These are phyloP conservation scores for Fusarium phyllophilum DNA, from an alignment of 2,329 filamentous ascomycete genomes.

Conservation along the genomic window DNA sequence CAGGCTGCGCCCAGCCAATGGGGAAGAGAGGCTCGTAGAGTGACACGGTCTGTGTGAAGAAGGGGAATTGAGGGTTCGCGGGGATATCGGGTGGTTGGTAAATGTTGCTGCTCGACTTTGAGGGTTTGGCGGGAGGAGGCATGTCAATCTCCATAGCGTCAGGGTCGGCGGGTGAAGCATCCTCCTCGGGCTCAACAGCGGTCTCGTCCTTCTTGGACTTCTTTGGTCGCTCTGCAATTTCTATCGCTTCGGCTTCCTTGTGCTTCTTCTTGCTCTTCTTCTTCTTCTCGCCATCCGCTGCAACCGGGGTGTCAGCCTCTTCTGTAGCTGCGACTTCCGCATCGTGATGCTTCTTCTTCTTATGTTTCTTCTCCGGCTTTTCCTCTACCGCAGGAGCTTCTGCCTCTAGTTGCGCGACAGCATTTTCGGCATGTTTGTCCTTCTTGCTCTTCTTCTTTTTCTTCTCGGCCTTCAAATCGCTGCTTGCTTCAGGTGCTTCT, in stretches of 20 bases:
- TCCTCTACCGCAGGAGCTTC: constrained; percentile 23
- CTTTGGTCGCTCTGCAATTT: constrained; percentile 41
- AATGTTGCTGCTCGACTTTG: constrained; percentile 46
- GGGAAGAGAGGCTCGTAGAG: constrained; percentile 82
- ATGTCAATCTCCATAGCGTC: constrained; percentile 56
- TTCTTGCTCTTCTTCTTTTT: constrained; percentile 48
- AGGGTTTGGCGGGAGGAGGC: constrained; percentile 43
- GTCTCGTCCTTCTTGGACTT: constrained; percentile 44
- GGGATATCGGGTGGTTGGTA: constrained; percentile 54
- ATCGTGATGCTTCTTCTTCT: constrained; percentile 47
- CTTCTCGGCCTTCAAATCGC: constrained; percentile 46
- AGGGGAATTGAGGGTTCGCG: constrained; percentile 68
- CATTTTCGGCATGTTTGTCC: constrained; percentile 39
- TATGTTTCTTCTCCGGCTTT: constrained; percentile 44
- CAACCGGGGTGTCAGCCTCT: constrained; percentile 14
- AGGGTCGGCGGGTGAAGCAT: constrained; percentile 31
- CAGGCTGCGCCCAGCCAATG: constrained; percentile 73
- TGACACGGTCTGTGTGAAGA: constrained; percentile 81
- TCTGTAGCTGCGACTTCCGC: constrained; percentile 17
- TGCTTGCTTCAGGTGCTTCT: constrained; percentile 38
- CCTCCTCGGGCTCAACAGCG: constrained; percentile 18
- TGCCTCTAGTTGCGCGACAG: constrained; percentile 5
- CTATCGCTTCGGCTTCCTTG: constrained; percentile 37
- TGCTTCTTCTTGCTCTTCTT: constrained; percentile 47
- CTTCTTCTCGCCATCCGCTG: constrained; percentile 38